phyloP scores from a whole-genome alignment of 768 basidiomycete species.

The Termitomyces sp. region DNA sequence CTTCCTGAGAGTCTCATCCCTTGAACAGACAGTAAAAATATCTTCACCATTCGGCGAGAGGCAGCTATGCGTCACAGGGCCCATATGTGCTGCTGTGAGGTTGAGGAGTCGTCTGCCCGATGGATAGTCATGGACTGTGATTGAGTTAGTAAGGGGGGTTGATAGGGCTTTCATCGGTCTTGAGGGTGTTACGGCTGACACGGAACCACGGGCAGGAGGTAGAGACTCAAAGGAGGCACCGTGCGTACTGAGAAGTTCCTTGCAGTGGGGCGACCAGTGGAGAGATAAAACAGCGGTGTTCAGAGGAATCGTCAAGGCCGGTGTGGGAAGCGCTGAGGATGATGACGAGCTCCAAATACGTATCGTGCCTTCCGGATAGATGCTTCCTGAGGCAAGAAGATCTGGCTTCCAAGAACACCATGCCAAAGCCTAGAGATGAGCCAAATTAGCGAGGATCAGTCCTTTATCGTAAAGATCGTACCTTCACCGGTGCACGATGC shows the following conservation, averaged over 20 bases:
- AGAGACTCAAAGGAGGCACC: constrained; percentile 53
- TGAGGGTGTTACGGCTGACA: constrained; percentile 23
- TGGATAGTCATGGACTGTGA: constrained; percentile 77
- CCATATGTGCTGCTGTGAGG: constrained; percentile 49
- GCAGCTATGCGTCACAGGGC: constrained; percentile 53
- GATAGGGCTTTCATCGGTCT: constrained; percentile 43
- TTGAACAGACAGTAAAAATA: constrained; percentile 58
- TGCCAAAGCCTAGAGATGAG: constrained; percentile 56
- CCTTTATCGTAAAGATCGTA: constrained; percentile 4
- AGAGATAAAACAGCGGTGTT: constrained; percentile 65
- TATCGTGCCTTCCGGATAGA: constrained; percentile 67
- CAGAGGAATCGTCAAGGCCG: constrained; percentile 63
- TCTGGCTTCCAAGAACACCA: constrained; percentile 85
- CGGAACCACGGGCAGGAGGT: constrained; percentile 19
- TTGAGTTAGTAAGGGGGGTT: constrained; percentile 56
- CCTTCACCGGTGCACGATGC: constrained; percentile 63
- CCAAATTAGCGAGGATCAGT: not conserved
- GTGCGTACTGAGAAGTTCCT: constrained; percentile 87
- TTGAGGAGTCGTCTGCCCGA: constrained; percentile 42
- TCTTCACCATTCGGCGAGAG: constrained; percentile 57
- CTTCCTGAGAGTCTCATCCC: constrained; percentile 67
- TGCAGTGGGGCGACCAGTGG: constrained; percentile 80
- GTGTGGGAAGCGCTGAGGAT: constrained; percentile 21
- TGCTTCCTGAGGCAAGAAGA: constrained; percentile 72
- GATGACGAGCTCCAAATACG: constrained; percentile 61